These are phyloP conservation scores for Boletus subcaerulescens DNA, from an alignment of 768 basidiomycete genomes.

Conservation along the genomic window DNA sequence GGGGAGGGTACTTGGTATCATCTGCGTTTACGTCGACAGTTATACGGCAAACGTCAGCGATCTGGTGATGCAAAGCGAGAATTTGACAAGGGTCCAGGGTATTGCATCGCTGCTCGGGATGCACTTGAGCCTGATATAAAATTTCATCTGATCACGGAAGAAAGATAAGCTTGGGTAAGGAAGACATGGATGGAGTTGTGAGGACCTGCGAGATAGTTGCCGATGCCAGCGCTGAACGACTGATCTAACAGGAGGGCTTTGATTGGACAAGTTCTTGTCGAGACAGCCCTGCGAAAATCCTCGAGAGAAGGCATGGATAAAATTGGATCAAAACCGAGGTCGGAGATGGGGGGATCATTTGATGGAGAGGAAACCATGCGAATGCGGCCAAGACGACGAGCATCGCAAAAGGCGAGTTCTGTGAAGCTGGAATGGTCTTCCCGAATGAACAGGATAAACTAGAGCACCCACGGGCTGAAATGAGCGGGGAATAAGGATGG, in stretches of 20 bases:
- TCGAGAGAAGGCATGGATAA: constrained; percentile 59
- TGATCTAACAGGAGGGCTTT: constrained; percentile 79
- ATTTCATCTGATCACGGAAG: constrained; percentile 52
- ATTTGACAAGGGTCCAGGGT: constrained; percentile 50
- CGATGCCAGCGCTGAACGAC: constrained; percentile 76
- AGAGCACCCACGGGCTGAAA: neutral
- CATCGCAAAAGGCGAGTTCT: constrained; percentile 69
- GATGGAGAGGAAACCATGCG: constrained; percentile 57
- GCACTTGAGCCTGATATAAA: constrained; percentile 68
- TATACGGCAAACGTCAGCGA: constrained; percentile 50
- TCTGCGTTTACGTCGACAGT: constrained; percentile 74
- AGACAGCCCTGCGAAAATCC: constrained; percentile 47
- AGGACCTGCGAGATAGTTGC: constrained; percentile 78
- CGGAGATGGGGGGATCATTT: constrained; percentile 65
- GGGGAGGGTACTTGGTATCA: constrained; percentile 57
- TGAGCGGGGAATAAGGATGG: neutral
- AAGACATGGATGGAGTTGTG: neutral
- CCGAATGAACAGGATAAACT: constrained; percentile 67
- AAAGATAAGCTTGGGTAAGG: neutral
- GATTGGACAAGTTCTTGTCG: constrained; percentile 59
- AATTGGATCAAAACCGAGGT: constrained; percentile 76
- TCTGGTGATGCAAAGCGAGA: constrained; percentile 49
- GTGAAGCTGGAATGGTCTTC: constrained; percentile 33
- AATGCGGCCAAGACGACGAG: constrained; percentile 67
- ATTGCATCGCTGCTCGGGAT: constrained; percentile 67